Base-by-base conservation (phyloP, 306 rosid genomes). In the Rosa multiflora region DNA sequence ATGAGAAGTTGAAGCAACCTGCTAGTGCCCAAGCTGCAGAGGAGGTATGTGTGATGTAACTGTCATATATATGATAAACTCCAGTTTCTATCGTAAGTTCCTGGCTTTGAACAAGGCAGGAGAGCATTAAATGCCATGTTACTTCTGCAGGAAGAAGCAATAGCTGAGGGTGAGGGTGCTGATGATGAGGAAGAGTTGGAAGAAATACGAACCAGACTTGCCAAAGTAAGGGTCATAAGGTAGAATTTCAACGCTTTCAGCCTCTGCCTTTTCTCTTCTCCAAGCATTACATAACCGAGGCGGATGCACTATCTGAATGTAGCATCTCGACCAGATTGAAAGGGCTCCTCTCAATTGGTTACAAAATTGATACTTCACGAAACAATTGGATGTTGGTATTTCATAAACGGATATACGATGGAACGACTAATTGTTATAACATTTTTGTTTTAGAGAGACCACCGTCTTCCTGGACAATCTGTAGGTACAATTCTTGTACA, bases 1-100 rank as follows among this genome's bases (percentile, higher is more conserved):
- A 87, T 85, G 92, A 89, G 74, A 91, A 51, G 85, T 29, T 83
- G 58, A 94, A 92, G 81, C 87, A 86, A 78, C 94, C 97, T 64
- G 92, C 85, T 44, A 84, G 79, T 20, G 88, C 89, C 49, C 66
- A 82, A 39, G 82, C 90, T 69, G 7, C 81, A 4, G 88, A 78
- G 6, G 93, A 88, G 91, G 98, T 88, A 79, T 29, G 73, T 74
- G n/a, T 37, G 26, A 67, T 23, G 10, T 47, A 8, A 48, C 71
- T 8, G 21, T 74, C 66, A 7, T 67, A 18, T 72, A 7, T 67
- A 18, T 72, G 26, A 62, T 23, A 8, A 78, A 37, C 6, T 35
- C 58, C 21, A 37, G 40, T 49, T 61, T 63, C 40, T 37, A 48
- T 18, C 10, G 40, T 37, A 32, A 66, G 0, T 43, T 64, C 67